Base-by-base conservation (phyloP, 108 stramenopile genomes). In the Tribonema minus region DNA sequence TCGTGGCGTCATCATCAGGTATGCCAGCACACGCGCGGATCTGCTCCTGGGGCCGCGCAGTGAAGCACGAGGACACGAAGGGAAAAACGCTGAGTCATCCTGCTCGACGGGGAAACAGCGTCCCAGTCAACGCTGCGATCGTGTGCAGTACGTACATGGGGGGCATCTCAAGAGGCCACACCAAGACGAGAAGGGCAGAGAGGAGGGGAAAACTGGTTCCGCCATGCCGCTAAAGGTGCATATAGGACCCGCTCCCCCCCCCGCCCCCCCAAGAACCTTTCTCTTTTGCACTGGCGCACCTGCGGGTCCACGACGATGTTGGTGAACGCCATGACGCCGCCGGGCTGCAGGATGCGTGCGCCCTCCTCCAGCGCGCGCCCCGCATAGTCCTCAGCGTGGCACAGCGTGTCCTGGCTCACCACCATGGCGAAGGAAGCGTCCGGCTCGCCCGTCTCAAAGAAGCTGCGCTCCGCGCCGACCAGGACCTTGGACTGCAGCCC, bases 311-410 rank as follows among this genome's bases (percentile, higher is more conserved):
- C 28, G 26, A 76, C 31, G 27, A 76, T 76, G 66, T 76, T 76
- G 23, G 75, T 76, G 64, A 67, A 58, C 0, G 75, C 75, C 41
- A 76, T 25, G 4, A 67, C 36, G 66, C 75, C 75, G 32, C 75
- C 66, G 3, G 65, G 66, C n/a, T 27, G 26, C 20, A 76, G 75
- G 31, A 76, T 35, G 23, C 75, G 38, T 1, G 67, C 75, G 4
- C 61, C 67, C 64, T 76, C 75, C 41, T 66, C 64, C 1, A 76
- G 75, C 6, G 75, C 75, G 35, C 34, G 32, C 26, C 33, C 31
- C 25, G 66, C 33, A 33, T 66, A 37, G 25, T 69, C 41, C 9
- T 54, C 75, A 29, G 75, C 75, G 46, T 76, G 75, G 37, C 75
- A 76, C 23, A 76, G 67, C 30, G 75, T 7, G 58, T 68, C 67